Conservation (phyloP, 225 moss, liverwort and hornwort species). For the Ulota crispa region DNA sequence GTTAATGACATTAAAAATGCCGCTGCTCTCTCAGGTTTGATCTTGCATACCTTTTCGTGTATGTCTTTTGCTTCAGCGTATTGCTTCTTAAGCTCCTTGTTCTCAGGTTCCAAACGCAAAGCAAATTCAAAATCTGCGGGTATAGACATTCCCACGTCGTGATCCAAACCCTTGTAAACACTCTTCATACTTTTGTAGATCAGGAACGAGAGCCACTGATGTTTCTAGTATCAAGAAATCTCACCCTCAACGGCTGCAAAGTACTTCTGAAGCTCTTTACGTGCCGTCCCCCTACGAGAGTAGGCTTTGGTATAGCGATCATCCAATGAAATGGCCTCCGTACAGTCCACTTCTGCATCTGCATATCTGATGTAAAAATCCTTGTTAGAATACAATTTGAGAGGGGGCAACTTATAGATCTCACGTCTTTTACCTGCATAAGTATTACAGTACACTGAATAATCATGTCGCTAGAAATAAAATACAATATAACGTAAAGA, state of each 20-base stretch:
- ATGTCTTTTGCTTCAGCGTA: constrained; percentile 71
- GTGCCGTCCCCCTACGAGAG: constrained; percentile 83
- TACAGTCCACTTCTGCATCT: constrained; percentile 91
- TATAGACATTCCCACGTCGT: constrained; percentile 19
- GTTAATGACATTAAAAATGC: background rate
- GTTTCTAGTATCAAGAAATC: constrained; percentile 9
- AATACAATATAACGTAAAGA: background rate
- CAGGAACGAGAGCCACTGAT: background rate
- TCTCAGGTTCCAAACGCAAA: constrained; percentile 93
- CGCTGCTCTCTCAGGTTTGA: background rate
- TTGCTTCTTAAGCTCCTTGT: constrained; percentile 83
- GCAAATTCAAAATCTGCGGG: constrained; percentile 96
- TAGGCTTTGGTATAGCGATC: constrained; percentile 94
- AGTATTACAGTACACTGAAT: background rate
- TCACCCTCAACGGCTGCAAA: constrained; percentile 75
- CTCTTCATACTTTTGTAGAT: background rate
- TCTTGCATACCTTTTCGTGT: constrained; percentile 70
- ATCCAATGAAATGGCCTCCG: constrained; percentile 89
- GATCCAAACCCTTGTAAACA: constrained; percentile 13
- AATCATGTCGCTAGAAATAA: background rate
- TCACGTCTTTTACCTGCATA: background rate
- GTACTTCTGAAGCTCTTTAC: constrained; percentile 90
- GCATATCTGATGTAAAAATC: constrained; percentile 65
- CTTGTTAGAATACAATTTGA: constrained; percentile 27
- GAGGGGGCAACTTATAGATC: background rate